Evolutionary conservation across 768 basidiomycete genomes (phyloP).

Genomic region (Rhizopogon rudus): DNA sequence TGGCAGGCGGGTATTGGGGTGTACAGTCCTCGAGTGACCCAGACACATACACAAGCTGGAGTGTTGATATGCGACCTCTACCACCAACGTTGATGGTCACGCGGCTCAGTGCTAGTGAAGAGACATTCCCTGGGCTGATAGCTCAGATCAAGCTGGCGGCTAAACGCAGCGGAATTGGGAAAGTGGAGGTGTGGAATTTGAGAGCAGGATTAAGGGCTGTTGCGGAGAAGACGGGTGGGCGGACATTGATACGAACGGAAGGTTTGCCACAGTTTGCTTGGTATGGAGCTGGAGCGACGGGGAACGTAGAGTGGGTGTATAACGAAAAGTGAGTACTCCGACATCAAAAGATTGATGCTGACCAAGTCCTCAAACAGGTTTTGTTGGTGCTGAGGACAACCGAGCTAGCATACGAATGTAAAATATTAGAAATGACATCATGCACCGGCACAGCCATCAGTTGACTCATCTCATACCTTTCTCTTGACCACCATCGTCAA

Average conservation of each 20-base stretch:
- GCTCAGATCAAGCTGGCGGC: constrained; percentile 31
- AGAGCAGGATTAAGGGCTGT: constrained; percentile 25
- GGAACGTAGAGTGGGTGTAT: constrained; percentile 37
- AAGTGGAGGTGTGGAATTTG: constrained; percentile 46
- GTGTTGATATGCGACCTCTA: constrained; percentile 29
- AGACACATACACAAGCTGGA: constrained; percentile 38
- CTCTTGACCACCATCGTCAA: no score
- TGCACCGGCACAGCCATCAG: no score
- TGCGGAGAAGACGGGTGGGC: constrained; percentile 27
- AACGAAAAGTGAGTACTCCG: constrained; percentile 41
- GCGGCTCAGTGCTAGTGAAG: constrained; percentile 29
- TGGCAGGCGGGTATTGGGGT: constrained; percentile 16
- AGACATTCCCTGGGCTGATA: constrained; percentile 32
- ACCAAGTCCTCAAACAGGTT: not conserved
- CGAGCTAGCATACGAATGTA: no score
- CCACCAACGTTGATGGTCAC: constrained; percentile 39
- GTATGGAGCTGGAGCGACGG: constrained; percentile 37
- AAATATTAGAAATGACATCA: no score
- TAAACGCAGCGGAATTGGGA: constrained; percentile 25
- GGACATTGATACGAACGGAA: constrained; percentile 28
- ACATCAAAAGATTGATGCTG: not conserved
- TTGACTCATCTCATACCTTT: no score
- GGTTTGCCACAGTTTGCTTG: constrained; percentile 44
- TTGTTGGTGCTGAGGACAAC: not conserved
- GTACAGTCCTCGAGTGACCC: constrained; percentile 11